These are phyloP conservation scores for Saccharomyces pastorianus DNA, from an alignment of 1,139 yeast species.

Conservation along the genomic window DNA sequence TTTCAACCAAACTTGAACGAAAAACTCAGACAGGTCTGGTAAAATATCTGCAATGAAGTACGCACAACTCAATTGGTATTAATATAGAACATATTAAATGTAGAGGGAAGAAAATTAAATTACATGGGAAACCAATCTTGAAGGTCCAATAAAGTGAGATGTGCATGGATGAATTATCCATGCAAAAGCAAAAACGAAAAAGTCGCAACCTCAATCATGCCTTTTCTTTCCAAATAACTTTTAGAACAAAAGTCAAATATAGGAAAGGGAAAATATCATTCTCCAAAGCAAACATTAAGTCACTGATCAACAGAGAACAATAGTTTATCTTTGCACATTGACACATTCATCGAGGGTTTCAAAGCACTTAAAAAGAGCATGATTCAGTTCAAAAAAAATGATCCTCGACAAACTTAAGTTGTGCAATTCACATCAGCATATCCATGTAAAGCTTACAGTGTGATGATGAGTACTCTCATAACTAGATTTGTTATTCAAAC, in stretches of 20 bases:
- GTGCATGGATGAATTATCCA: neutral
- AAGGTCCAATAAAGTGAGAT: neutral
- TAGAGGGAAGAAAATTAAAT: neutral
- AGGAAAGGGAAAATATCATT: neutral
- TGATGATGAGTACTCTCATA: neutral
- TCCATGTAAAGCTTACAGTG: neutral
- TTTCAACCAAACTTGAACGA: neutral
- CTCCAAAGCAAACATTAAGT: neutral
- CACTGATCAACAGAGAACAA: neutral
- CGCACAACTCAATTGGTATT: neutral
- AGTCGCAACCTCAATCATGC: neutral
- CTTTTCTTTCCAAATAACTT: neutral
- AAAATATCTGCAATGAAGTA: neutral
- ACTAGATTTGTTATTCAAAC: neutral
- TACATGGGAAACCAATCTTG: neutral
- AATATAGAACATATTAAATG: neutral
- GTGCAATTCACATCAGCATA: slow-evolving; percentile 25
- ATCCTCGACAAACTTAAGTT: slow-evolving; percentile 36
- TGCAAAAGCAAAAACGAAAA: neutral
- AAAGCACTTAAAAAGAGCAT: slow-evolving; percentile 1
- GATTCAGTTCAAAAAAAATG: neutral
- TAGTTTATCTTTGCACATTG: slow-evolving; percentile 35
- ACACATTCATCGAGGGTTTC: slow-evolving; percentile 37
- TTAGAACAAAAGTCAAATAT: neutral
- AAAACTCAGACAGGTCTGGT: neutral